phyloP scores from a whole-genome alignment of 108 stramenopile species.

The Licmophora abbreviata region DNA sequence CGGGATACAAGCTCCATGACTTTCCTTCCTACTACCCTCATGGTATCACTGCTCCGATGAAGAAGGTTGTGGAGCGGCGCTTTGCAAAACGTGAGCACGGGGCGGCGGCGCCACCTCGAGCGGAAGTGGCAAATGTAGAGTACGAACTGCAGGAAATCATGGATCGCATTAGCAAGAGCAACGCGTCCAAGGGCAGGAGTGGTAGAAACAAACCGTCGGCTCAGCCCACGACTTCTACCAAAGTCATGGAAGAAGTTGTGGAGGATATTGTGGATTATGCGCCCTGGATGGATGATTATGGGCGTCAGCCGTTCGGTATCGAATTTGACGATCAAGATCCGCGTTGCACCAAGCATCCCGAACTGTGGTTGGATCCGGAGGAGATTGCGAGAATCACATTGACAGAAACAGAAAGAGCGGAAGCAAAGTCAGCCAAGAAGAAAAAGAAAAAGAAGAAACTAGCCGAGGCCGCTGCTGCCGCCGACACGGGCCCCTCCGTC shows the following conservation, averaged over 20 bases:
- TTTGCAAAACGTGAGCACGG: slow-evolving; percentile 69
- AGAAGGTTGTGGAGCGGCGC: slow-evolving; percentile 71
- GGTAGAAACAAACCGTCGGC: slow-evolving; percentile 23
- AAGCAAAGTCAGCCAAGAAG: slow-evolving; percentile 21
- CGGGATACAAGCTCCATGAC: slow-evolving; percentile 39
- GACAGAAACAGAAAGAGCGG: slow-evolving; percentile 21
- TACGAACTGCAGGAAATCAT: slow-evolving; percentile 56
- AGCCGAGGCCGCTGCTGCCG: slow-evolving; percentile 12
- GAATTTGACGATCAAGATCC: slow-evolving; percentile 39
- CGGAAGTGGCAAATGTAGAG: slow-evolving; percentile 61
- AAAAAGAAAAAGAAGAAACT: slow-evolving; percentile 15
- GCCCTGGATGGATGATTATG: slow-evolving; percentile 81
- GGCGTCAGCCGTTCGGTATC: slow-evolving; percentile 41
- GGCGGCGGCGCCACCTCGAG: slow-evolving; percentile 44
- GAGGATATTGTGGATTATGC: slow-evolving; percentile 83
- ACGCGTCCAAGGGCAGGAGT: slow-evolving; percentile 6
- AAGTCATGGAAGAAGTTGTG: slow-evolving; percentile 66
- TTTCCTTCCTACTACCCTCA: slow-evolving; percentile 72
- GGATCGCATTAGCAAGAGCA: slow-evolving; percentile 34
- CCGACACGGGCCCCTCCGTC: slow-evolving; percentile 18
- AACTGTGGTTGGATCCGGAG: slow-evolving; percentile 63
- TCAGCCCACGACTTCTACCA: slow-evolving; percentile 25
- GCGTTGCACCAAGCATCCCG: slow-evolving; percentile 58
- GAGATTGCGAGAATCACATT: slow-evolving; percentile 29
- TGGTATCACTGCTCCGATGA: slow-evolving; percentile 82